Evolutionary conservation across 2,329 filamentous ascomycete species (phyloP).

Genomic region (Aurifilum marmelostoma): DNA sequence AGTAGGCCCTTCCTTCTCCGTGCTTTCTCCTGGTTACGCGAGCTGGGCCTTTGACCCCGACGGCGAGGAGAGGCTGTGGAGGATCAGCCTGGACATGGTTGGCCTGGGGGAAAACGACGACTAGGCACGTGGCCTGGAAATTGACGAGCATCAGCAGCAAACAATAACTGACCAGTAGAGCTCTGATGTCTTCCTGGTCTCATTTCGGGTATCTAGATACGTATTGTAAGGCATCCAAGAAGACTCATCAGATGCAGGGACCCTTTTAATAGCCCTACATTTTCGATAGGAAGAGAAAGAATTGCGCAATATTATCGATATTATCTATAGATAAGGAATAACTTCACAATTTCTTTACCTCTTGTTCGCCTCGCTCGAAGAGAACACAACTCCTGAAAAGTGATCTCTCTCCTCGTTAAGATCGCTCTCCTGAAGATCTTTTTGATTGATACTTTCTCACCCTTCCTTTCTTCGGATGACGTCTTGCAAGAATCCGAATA

Average conservation of each 20-base stretch:
- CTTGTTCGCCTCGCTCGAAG: neutral
- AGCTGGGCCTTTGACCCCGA: constrained; percentile 41
- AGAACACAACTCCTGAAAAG: neutral
- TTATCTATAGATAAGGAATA: neutral
- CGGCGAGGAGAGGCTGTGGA: constrained; percentile 44
- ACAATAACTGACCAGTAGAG: neutral
- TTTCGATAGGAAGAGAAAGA: neutral
- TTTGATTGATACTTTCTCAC: neutral
- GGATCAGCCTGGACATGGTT: constrained; percentile 39
- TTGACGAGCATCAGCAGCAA: neutral
- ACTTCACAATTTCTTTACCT: neutral
- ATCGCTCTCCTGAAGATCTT: constrained; percentile 15
- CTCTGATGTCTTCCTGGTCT: neutral
- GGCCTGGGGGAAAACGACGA: constrained; percentile 29
- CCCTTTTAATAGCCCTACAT: neutral
- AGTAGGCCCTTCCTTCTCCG: neutral
- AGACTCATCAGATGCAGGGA: neutral
- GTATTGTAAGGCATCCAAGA: neutral
- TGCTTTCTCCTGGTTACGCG: constrained; percentile 28
- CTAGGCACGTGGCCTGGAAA: neutral
- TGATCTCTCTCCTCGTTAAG: neutral
- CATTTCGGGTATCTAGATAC: neutral
- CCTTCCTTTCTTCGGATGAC: constrained; percentile 16
- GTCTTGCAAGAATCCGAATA: constrained; percentile 15
- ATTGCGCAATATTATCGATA: neutral